Evolutionary conservation across 306 rosid genomes (phyloP).

Genomic region (Canavalia ensiformis): DNA sequence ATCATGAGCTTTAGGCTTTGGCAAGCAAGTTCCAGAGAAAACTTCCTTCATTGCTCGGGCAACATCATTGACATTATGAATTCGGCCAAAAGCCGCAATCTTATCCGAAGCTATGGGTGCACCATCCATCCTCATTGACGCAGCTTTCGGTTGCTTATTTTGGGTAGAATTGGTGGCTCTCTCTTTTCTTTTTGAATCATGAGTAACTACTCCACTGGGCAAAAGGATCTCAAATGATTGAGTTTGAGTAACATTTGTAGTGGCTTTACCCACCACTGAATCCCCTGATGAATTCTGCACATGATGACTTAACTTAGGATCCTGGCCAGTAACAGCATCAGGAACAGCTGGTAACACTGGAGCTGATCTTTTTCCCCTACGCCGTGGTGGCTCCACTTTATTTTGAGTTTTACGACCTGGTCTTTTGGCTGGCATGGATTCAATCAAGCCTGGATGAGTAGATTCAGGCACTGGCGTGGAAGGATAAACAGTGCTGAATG

Average conservation of each 20-base stretch:
- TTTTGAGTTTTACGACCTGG: conserved; percentile 82
- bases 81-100: conserved; percentile 69
- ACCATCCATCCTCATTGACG: conserved; percentile 58
- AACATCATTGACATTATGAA: conserved; percentile 88
- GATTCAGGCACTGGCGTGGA: conserved; percentile 59
- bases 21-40: conserved; percentile 84
- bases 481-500: conserved; percentile 48
- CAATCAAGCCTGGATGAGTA: conserved; percentile 58
- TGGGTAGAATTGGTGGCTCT: conserved; percentile 60
- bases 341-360: conserved; percentile 50
- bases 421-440: conserved; percentile 67
- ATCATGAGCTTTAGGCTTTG: conserved; percentile 69
- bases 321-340: conserved; percentile 61
- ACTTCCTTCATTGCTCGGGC: conserved; percentile 99
- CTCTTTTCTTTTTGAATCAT: conserved; percentile 78
- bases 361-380: conserved; percentile 80
- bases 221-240: conserved; percentile 61
- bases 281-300: conserved; percentile 59
- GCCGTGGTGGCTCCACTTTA: conserved; percentile 80
- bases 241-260: conserved; percentile 57
- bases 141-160: conserved; percentile 67
- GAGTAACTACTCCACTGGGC: conserved; percentile 60
- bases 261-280: conserved; percentile 57
- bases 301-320: conserved; percentile 62
- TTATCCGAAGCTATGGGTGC: conserved; percentile 73